Conservation (phyloP, 257 asterid species). For the Euphrasia confusa region DNA sequence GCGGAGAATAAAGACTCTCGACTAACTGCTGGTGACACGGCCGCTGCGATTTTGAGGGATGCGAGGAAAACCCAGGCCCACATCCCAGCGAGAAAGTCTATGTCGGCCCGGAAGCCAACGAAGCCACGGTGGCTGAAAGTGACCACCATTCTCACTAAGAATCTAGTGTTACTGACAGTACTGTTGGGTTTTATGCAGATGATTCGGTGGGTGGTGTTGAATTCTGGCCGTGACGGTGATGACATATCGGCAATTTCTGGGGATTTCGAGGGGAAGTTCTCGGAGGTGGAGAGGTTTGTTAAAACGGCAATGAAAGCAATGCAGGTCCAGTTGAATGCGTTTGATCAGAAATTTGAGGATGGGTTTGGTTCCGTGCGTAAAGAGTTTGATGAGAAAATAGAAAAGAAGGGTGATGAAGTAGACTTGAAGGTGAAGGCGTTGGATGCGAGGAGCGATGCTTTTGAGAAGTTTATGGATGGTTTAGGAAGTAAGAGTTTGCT, state of each 20-base stretch:
- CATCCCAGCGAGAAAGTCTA: slow-evolving; percentile 31
- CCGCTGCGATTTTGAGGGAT: slow-evolving; percentile 33
- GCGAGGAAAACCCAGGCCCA: slow-evolving; percentile 36
- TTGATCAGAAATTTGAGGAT: slow-evolving; percentile 52
- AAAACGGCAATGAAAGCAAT: slow-evolving; percentile 51
- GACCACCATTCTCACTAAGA: slow-evolving; percentile 52
- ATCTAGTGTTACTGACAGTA: slow-evolving; percentile 42
- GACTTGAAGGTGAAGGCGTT: slow-evolving; percentile 55
- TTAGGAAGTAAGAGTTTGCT: slow-evolving; percentile 43
- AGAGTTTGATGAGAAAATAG: slow-evolving; percentile 52
- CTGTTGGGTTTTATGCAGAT: slow-evolving; percentile 51
- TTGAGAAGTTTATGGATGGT: slow-evolving; percentile 64
- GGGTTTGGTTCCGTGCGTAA: slow-evolving; percentile 38
- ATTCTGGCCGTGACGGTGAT: slow-evolving; percentile 27
- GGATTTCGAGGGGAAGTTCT: slow-evolving; percentile 52
- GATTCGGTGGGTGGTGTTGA: slow-evolving; percentile 41
- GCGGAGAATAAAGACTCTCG: slow-evolving; percentile 29
- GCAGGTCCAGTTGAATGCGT: slow-evolving; percentile 77
- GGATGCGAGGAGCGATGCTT: slow-evolving; percentile 47
- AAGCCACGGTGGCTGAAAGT: slow-evolving; percentile 77
- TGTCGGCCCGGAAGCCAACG: slow-evolving; percentile 32
- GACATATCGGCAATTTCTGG: slow-evolving; percentile 41
- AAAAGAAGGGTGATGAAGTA: slow-evolving; percentile 35
- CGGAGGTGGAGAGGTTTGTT: slow-evolving; percentile 54
- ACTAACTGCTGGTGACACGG: slow-evolving; percentile 38